Percentiles rank a stretch among this genome's conserved stretches.
phyloP scores from a whole-genome alignment of 768 basidiomycete species.

The Suillus americanus region DNA sequence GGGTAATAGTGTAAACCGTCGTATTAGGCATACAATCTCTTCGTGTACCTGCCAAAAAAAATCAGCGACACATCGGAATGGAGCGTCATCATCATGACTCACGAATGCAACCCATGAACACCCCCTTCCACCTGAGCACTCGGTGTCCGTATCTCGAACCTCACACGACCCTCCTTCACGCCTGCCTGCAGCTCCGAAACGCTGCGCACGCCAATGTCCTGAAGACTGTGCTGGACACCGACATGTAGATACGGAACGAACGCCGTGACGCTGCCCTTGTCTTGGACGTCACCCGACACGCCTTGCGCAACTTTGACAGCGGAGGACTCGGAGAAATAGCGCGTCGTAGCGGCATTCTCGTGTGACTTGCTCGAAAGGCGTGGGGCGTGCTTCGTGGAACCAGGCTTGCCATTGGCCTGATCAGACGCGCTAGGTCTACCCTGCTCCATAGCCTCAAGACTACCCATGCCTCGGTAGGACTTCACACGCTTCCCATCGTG shows the following conservation, averaged over 20 bases:
- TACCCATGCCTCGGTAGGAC: constrained; percentile 98
- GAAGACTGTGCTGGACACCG: constrained; percentile 90
- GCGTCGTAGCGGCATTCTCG: constrained; percentile 94
- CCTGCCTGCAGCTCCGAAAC: constrained; percentile 65
- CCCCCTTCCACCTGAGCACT: constrained; percentile 96
- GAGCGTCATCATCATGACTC: constrained; percentile 37
- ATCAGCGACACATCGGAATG: neutral
- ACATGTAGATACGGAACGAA: constrained; percentile 86
- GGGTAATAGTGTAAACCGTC: neutral
- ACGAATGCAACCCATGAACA: constrained; percentile 95
- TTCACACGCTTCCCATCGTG: constrained; percentile 99
- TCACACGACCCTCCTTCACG: constrained; percentile 63
- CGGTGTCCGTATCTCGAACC: constrained; percentile 92
- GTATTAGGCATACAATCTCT: constrained; percentile 49
- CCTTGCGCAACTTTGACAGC: constrained; percentile 96
- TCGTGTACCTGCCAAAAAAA: constrained; percentile 47
- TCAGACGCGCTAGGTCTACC: constrained; percentile 43
- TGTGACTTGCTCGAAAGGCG: constrained; percentile 48
- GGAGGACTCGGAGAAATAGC: constrained; percentile 59
- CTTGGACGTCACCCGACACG: constrained; percentile 94
- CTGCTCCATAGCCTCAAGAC: constrained; percentile 90
- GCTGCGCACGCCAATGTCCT: constrained; percentile 83
- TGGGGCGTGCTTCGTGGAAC: constrained; percentile 45
- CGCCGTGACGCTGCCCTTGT: constrained; percentile 92
- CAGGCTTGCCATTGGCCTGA: constrained; percentile 24